Conservation (phyloP, 1,284 basidiomycete genomes). For the Athelia sp. region DNA sequence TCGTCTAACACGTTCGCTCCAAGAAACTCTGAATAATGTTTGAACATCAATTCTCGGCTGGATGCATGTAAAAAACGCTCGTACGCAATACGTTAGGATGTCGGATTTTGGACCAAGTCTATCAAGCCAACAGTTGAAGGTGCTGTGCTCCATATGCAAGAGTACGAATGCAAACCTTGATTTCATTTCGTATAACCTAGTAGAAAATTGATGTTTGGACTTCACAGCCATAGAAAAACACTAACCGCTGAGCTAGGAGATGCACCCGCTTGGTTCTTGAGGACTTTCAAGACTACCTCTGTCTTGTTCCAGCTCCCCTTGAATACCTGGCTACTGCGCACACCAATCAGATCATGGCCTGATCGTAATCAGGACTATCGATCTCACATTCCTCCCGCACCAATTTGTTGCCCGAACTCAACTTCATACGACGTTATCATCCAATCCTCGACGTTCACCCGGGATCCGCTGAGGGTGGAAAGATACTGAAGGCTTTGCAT, state of each 20-base stretch:
- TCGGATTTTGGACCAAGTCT: slow-evolving; percentile 18
- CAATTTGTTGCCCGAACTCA: slow-evolving; percentile 17
- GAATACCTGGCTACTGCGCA: slow-evolving; percentile 20
- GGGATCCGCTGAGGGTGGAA: slow-evolving; percentile 9
- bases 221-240: background rate
- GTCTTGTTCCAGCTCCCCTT: slow-evolving; percentile 20
- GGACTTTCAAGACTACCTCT: slow-evolving; percentile 21
- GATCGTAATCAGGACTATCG: background rate
- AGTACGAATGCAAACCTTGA: background rate
- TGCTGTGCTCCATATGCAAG: slow-evolving; percentile 3
- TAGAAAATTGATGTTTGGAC: background rate
- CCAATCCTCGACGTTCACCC: slow-evolving; percentile 16
- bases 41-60: background rate
- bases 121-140: slow-evolving; percentile 4
- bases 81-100: slow-evolving; percentile 21
- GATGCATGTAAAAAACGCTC: slow-evolving; percentile 10
- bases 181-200: slow-evolving; percentile 2
- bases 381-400: slow-evolving; percentile 20
- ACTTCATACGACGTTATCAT: slow-evolving; percentile 20
- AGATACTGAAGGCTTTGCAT: slow-evolving; percentile 13
- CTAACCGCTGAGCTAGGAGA: slow-evolving; percentile 14
- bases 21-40: slow-evolving; percentile 17
- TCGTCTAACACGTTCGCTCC: slow-evolving; percentile 22
- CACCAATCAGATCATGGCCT: no score
- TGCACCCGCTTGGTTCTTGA: slow-evolving; percentile 11